These are phyloP conservation scores for Saturnispora mendoncae DNA, from an alignment of 805 yeast genomes.

Conservation along the genomic window DNA sequence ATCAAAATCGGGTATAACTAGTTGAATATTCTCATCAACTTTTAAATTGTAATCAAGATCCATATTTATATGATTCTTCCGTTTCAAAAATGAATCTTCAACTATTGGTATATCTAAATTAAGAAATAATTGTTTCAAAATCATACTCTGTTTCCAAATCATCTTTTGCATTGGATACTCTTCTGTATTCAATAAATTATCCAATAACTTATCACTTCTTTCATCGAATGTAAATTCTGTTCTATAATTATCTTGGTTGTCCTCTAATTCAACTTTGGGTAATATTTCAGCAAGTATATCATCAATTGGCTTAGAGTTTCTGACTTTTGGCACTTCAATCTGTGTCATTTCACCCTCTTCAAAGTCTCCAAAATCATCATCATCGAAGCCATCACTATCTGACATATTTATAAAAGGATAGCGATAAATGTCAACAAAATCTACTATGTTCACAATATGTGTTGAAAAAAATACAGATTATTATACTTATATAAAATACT, in stretches of 20 bases:
- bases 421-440: background rate
- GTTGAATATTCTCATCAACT: background rate
- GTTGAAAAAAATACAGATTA: too few relatives aligned
- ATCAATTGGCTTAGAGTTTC: slow-evolving; percentile 9
- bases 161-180: slow-evolving; percentile 45
- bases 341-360: slow-evolving; percentile 16
- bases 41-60: slow-evolving; percentile 8
- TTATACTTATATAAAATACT: background rate
- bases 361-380: slow-evolving; percentile 20
- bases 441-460: background rate
- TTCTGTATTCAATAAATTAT: slow-evolving; percentile 20
- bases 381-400: slow-evolving; percentile 7
- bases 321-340: slow-evolving; percentile 7
- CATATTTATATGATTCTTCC: slow-evolving; percentile 11
- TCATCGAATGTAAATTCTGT: slow-evolving; percentile 16
- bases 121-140: slow-evolving; percentile 54
- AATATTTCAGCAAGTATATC: slow-evolving; percentile 7
- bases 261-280: background rate
- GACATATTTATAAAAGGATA: background rate
- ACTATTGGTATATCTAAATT: slow-evolving; percentile 68
- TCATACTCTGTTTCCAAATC: slow-evolving; percentile 61
- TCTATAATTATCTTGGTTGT: background rate
- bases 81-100: slow-evolving; percentile 35
- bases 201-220: slow-evolving; percentile 20
- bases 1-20: background rate